These are phyloP conservation scores for Hypomyces rosellus DNA, from an alignment of 2,329 filamentous ascomycete species.

Conservation along the genomic window DNA sequence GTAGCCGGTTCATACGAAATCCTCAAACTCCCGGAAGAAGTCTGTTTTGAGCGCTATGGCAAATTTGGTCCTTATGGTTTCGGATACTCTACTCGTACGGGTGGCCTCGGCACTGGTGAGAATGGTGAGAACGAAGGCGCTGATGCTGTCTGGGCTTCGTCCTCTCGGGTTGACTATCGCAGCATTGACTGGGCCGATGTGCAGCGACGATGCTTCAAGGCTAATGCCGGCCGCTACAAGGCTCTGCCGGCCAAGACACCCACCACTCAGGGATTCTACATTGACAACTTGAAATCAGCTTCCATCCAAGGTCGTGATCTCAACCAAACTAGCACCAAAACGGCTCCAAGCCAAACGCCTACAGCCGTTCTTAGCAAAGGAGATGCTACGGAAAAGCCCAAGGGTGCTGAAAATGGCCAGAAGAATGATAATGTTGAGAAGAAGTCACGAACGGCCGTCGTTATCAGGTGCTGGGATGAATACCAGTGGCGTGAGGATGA, in stretches of 20 bases:
- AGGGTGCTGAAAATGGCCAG: slow-evolving; percentile 8
- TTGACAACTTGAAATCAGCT: slow-evolving; percentile 17
- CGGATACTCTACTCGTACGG: slow-evolving; percentile 72
- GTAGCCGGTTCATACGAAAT: slow-evolving; percentile 82
- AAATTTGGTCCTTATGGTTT: slow-evolving; percentile 83
- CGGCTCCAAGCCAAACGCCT: not conserved
- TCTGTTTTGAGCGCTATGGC: slow-evolving; percentile 91
- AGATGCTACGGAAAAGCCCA: not conserved
- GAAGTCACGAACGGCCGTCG: slow-evolving; percentile 57
- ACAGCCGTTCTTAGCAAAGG: not conserved
- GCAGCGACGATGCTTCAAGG: slow-evolving; percentile 65
- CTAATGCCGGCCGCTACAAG: slow-evolving; percentile 66
- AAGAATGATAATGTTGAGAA: slow-evolving; percentile 14
- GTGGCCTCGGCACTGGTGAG: slow-evolving; percentile 79
- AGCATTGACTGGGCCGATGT: slow-evolving; percentile 72
- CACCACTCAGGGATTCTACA: slow-evolving; percentile 45
- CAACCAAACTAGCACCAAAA: not conserved
- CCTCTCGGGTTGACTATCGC: slow-evolving; percentile 69
- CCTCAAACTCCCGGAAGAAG: slow-evolving; percentile 69
- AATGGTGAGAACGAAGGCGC: slow-evolving; percentile 76
- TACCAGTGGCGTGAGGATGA: slow-evolving; percentile 76
- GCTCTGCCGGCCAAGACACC: slow-evolving; percentile 33
- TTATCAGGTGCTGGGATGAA: slow-evolving; percentile 77
- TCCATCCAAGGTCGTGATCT: slow-evolving; percentile 1
- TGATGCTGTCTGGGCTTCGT: slow-evolving; percentile 69